phyloP scores from a whole-genome alignment of 2,329 filamentous ascomycete species.

The Colletotrichum echinochloae region DNA sequence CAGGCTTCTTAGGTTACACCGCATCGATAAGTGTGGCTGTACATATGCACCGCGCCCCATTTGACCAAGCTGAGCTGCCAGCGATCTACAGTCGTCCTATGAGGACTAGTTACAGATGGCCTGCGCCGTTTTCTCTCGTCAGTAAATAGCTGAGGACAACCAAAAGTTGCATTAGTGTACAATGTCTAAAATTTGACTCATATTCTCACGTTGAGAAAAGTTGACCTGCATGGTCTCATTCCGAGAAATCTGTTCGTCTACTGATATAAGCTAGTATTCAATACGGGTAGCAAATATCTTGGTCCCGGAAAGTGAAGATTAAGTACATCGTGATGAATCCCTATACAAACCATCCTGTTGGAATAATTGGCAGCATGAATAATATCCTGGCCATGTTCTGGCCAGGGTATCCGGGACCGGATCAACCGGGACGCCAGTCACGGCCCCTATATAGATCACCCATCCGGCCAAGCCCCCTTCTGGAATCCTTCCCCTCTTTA shows the following conservation, averaged over 20 bases:
- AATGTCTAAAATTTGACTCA: not conserved
- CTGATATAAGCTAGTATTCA: not conserved
- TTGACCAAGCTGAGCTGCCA: not conserved
- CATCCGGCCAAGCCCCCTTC: too few relatives aligned
- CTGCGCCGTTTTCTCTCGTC: not conserved
- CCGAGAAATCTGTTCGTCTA: too few relatives aligned
- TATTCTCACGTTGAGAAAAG: rapidly evolving
- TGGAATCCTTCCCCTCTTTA: too few relatives aligned
- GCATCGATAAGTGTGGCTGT: not conserved
- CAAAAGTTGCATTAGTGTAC: too few relatives aligned
- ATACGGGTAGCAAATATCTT: not conserved
- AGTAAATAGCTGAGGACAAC: not conserved
- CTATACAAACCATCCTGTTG: too few relatives aligned
- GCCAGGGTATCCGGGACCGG: too few relatives aligned
- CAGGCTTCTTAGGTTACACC: not conserved
- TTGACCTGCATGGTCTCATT: too few relatives aligned
- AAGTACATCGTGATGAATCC: too few relatives aligned
- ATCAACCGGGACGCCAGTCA: too few relatives aligned
- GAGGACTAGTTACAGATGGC: not conserved
- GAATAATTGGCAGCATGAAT: too few relatives aligned
- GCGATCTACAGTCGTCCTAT: not conserved
- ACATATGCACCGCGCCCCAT: not conserved
- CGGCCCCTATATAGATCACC: too few relatives aligned
- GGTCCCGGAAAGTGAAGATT: not conserved
- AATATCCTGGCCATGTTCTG: too few relatives aligned